Percentiles rank a stretch among this genome's conserved stretches.
Evolutionary conservation across 306 rosid genomes (phyloP).

Genomic region (Nissolia schottii): DNA sequence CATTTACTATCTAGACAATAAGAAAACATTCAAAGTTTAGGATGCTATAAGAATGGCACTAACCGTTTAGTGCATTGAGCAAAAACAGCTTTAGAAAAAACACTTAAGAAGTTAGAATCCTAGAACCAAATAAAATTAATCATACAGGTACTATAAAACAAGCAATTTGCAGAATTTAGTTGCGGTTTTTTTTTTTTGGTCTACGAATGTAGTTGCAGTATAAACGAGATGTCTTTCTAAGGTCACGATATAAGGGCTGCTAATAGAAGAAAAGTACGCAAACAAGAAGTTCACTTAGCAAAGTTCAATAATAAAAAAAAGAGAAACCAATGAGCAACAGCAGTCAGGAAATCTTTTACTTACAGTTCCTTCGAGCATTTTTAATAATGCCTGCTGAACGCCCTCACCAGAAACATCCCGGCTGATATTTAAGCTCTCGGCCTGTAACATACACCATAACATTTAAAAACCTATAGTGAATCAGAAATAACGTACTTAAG

Average conservation of each 20-base stretch:
- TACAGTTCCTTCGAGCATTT: constrained; percentile 99
- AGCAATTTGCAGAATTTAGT: too few relatives aligned
- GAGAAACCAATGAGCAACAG: constrained; percentile 14
- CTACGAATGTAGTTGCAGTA: background rate
- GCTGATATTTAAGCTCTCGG: constrained; percentile 88
- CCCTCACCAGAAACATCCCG: constrained; percentile 99
- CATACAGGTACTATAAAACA: too few relatives aligned
- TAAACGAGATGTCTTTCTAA: background rate
- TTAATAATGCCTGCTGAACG: constrained; percentile 93
- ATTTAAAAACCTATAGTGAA: constrained; percentile 16
- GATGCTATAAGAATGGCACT: constrained; percentile 14
- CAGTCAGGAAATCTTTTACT: constrained; percentile 34
- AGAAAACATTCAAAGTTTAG: constrained; percentile 32
- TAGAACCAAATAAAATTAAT: too few relatives aligned
- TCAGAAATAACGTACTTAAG: background rate
- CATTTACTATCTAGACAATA: constrained; percentile 87
- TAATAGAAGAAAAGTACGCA: background rate
- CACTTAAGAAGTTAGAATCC: too few relatives aligned
- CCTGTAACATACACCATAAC: constrained; percentile 46
- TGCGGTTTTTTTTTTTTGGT: too few relatives aligned
- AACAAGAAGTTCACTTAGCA: background rate
- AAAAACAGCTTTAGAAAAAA: too few relatives aligned
- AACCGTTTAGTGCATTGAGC: constrained; percentile 10
- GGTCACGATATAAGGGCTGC: background rate
- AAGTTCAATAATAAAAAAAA: background rate